Conservation (phyloP, 768 basidiomycete species). For the Phylloporus sp. region DNA sequence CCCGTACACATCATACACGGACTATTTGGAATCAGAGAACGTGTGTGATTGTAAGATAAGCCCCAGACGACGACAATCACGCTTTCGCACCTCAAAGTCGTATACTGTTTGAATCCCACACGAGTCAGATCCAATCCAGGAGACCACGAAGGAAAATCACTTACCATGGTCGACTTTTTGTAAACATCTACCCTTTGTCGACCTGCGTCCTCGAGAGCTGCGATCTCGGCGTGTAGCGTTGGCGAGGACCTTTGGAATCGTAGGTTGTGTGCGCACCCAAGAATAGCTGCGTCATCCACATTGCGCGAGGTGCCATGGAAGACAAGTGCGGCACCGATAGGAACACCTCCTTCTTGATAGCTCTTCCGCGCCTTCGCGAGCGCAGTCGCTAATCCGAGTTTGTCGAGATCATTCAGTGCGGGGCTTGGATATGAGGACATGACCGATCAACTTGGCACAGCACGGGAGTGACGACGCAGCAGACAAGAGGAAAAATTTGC, state of each 20-base stretch:
- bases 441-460: too few species aligned
- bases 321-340: constrained; percentile 55
- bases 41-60: background rate
- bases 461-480: too few species aligned
- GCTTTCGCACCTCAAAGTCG: constrained; percentile 34
- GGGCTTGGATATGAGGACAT: background rate
- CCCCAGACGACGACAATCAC: background rate
- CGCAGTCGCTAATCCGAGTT: constrained; percentile 31
- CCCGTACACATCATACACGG: constrained; percentile 69
- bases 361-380: constrained; percentile 44
- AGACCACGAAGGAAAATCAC: constrained; percentile 6
- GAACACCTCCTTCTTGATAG: constrained; percentile 53
- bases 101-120: constrained; percentile 27
- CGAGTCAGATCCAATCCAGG: background rate
- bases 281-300: constrained; percentile 19
- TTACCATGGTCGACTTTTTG: constrained; percentile 46
- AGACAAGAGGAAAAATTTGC: constrained; percentile 29
- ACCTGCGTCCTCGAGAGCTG: constrained; percentile 52
- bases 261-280: constrained; percentile 44
- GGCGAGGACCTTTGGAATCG: constrained; percentile 42
- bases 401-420: constrained; percentile 18
- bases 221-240: constrained; percentile 47
- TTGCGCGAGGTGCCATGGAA: constrained; percentile 18
- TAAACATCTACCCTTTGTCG: constrained; percentile 44
- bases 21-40: constrained; percentile 22